Percentiles rank a stretch among this genome's conserved stretches.
phyloP scores from a whole-genome alignment of 352 stramenopile genomes.

The Salisapilia sapeloensis region DNA sequence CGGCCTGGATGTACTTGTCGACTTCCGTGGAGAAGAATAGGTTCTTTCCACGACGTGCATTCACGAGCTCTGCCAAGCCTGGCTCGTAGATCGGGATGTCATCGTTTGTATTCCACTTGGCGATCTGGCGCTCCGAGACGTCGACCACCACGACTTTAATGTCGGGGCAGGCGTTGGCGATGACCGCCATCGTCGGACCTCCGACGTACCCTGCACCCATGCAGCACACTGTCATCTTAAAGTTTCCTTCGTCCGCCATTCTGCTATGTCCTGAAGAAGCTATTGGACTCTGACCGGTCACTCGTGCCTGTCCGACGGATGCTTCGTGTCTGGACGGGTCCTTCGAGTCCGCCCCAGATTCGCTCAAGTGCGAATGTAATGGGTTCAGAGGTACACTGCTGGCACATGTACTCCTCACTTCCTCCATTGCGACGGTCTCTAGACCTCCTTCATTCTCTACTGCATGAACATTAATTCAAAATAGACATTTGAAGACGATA shows the following conservation, averaged over 20 bases:
- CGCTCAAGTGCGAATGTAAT: too few relatives aligned
- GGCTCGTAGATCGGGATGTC: constrained; percentile 99
- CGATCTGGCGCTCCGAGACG: constrained; percentile 91
- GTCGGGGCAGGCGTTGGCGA: constrained; percentile 93
- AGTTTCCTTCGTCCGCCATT: constrained; percentile 14
- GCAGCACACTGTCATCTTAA: constrained; percentile 88
- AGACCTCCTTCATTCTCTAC: too few relatives aligned
- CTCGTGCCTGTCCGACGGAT: too few relatives aligned
- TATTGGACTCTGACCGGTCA: too few relatives aligned
- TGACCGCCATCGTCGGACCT: constrained; percentile 99
- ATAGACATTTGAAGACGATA: too few relatives aligned
- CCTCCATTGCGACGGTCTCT: too few relatives aligned
- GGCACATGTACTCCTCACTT: too few relatives aligned
- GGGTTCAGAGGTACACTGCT: too few relatives aligned
- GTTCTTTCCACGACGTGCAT: constrained; percentile 85
- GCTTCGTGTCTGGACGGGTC: too few relatives aligned
- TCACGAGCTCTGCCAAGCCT: constrained; percentile 92
- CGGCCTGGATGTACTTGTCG: constrained; percentile 91
- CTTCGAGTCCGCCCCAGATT: too few relatives aligned
- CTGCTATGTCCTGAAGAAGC: constrained; percentile 1
- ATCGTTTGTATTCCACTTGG: constrained; percentile 91
- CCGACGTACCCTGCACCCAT: constrained; percentile 98
- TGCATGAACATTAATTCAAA: too few relatives aligned
- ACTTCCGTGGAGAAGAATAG: constrained; percentile 99
- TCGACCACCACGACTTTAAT: constrained; percentile 97